These are phyloP conservation scores for Abrus precatorius DNA, from an alignment of 306 rosid species.

Conservation along the genomic window DNA sequence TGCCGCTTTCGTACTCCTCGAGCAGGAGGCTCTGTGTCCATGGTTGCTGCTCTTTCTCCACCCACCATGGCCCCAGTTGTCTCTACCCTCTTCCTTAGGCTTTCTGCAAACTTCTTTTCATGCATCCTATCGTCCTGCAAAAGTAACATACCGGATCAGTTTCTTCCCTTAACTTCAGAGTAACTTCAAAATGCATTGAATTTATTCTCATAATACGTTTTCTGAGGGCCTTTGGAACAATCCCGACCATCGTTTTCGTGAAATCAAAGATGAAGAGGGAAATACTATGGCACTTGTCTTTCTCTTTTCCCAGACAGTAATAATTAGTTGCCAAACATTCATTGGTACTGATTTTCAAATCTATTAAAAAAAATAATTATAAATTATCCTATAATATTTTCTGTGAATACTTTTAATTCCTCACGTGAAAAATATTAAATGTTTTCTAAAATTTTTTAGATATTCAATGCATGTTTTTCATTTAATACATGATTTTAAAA, in stretches of 20 bases:
- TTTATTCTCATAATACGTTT: not conserved
- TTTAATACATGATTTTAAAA: not conserved
- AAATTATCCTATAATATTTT: too few species aligned
- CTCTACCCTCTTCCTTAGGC: slow-evolving; percentile 73
- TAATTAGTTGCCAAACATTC: slow-evolving; percentile 12
- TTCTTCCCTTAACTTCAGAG: not conserved
- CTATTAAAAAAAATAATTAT: too few species aligned
- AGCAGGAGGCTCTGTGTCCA: slow-evolving; percentile 55
- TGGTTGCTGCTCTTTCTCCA: slow-evolving; percentile 47
- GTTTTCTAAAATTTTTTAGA: not conserved
- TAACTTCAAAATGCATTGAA: slow-evolving; percentile 26
- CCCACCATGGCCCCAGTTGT: slow-evolving; percentile 43
- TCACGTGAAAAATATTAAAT: not conserved
- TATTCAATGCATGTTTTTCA: not conserved
- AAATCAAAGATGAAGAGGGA: not conserved
- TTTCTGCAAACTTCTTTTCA: slow-evolving; percentile 67
- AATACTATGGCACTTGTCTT: not conserved
- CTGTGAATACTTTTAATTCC: too few species aligned
- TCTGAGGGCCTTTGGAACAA: slow-evolving; percentile 9
- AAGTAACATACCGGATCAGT: not conserved
- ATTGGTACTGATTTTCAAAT: not conserved
- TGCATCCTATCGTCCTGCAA: slow-evolving; percentile 76
- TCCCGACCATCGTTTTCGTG: not conserved
- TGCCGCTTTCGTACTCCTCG: slow-evolving; percentile 88
- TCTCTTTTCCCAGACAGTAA: not conserved